A percentile compares a stretch with the other conserved stretches of the same genome.
These are phyloP conservation scores for Ochromonas danica DNA, from an alignment of 108 stramenopile genomes.

Conservation along the genomic window DNA sequence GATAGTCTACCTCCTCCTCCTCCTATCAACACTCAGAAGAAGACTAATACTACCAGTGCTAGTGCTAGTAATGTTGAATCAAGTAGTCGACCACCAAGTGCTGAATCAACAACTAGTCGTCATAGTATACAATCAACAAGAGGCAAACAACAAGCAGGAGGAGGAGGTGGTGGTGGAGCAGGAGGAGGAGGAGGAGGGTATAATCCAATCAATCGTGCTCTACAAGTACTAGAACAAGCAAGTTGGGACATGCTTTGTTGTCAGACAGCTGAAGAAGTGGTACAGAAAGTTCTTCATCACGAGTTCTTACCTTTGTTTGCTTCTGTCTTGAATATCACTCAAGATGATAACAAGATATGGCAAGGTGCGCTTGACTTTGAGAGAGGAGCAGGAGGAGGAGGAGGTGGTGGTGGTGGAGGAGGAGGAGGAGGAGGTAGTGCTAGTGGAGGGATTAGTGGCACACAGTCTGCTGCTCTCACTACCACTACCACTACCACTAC, in stretches of 20 bases:
- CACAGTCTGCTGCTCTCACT: too few species aligned
- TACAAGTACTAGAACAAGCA: not conserved
- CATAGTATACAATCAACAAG: slow-evolving; percentile 74
- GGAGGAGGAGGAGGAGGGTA: slow-evolving; percentile 64
- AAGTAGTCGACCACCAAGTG: slow-evolving; percentile 74
- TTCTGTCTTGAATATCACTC: too few species aligned
- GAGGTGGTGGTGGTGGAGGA: too few species aligned
- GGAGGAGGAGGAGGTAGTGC: too few species aligned
- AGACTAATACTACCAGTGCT: slow-evolving; percentile 65
- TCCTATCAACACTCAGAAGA: slow-evolving; percentile 46
- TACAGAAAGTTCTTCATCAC: too few species aligned
- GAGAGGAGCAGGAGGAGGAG: too few species aligned
- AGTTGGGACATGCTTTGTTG: not conserved
- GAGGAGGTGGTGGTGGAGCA: slow-evolving; percentile 65
- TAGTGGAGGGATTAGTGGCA: too few species aligned
- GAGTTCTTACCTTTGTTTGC: too few species aligned
- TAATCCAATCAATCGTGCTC: not conserved
- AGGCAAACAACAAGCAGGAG: slow-evolving; percentile 66
- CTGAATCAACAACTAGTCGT: slow-evolving; percentile 80
- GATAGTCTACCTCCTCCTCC: too few species aligned
- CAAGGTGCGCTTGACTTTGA: too few species aligned
- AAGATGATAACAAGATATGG: too few species aligned
- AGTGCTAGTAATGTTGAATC: slow-evolving; percentile 72
- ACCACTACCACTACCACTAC: too few species aligned
- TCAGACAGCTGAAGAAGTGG: not conserved